Evolutionary conservation across 495 filamentous ascomycete species (phyloP).

Genomic region (Penicillium coffeae): DNA sequence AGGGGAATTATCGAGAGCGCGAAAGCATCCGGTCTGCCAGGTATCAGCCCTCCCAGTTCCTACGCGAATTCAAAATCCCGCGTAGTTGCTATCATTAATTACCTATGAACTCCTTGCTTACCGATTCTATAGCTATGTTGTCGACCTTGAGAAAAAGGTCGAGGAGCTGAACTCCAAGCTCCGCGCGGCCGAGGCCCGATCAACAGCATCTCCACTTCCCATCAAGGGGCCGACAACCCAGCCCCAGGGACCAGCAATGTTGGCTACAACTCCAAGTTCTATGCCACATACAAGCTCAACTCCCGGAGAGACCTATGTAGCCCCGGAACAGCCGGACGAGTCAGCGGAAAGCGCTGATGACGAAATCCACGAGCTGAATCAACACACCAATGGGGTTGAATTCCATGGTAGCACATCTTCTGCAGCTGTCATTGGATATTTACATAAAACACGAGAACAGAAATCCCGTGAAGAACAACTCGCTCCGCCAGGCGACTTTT

Average conservation of each 20-base stretch:
- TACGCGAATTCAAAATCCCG: too few relatives aligned
- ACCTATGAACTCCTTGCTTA: neutral
- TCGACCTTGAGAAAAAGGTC: constrained; percentile 35
- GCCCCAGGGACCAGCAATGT: constrained; percentile 3
- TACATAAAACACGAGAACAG: constrained; percentile 30
- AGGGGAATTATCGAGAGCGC: constrained; percentile 35
- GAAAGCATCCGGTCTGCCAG: constrained; percentile 34
- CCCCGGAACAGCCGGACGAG: constrained; percentile 20
- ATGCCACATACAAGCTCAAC: constrained; percentile 24
- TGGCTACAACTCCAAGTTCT: constrained; percentile 30
- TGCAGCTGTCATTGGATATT: constrained; percentile 30
- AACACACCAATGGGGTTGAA: constrained; percentile 39
- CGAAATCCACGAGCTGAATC: constrained; percentile 36
- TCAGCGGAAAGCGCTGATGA: constrained; percentile 26
- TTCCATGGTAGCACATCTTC: constrained; percentile 41
- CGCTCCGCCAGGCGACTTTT: constrained; percentile 14
- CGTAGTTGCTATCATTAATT: too few relatives aligned
- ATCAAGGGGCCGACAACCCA: constrained; percentile 4
- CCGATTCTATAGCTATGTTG: constrained; percentile 24
- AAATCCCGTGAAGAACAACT: constrained; percentile 15
- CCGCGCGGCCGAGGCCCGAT: constrained; percentile 20
- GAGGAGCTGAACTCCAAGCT: constrained; percentile 33
- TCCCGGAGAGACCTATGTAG: constrained; percentile 14
- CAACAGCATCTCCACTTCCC: constrained; percentile 11
- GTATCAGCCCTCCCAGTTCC: constrained; percentile 10